Evolutionary conservation across 116 monocot genomes (phyloP), one percentile per base, ranked within the genome.

Genomic region (Trichopus zeylanicus): DNA sequence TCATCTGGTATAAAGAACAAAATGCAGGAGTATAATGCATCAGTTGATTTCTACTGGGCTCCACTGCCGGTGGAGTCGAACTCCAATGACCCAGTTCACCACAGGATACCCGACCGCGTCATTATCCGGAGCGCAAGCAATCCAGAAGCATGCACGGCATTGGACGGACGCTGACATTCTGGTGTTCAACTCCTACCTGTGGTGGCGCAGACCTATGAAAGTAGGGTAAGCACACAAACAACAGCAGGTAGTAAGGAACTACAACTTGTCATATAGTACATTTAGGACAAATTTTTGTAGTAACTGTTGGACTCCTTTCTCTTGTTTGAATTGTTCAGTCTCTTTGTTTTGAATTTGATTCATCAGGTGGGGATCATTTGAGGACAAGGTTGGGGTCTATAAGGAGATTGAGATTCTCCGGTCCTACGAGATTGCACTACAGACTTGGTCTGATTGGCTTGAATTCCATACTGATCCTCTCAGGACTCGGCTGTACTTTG

Each of bases 51-150:
- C 74, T 95, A 86, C 61, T 95, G 95, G 95, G 57, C 83, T 1
- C 90, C 95, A 32, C 53, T 95, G 57, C 60, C 90, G 62, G 86
- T 95, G 30, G 94, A 89, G 64, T 89, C 89, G 5, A 94, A 94
- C 73, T 94, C 94, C 7, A 86, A 94, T 60, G 70, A 94, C 51
- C 94, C 89, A 1, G 82, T 81, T 35, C 80, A 78, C 64, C 89
- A 94, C 59, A 77, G 81, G 27, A 49, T 95, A 52, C 74, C 86
- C 2, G 74, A 79, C 46, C 48, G 95, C 69, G 77, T 81, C 54
- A 68, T 90, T 12, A n/a, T n/a, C n/a, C n/a, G 32, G 83, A 55
- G 75, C 72, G 26, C 64, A 79, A 22, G 75, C 89, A 6, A 89
- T 89, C 25, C 57, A 75, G 62, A 90, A 87, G 47, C 90, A 89